phyloP scores from a whole-genome alignment of 306 rosid species.

The Vigna mungo region DNA sequence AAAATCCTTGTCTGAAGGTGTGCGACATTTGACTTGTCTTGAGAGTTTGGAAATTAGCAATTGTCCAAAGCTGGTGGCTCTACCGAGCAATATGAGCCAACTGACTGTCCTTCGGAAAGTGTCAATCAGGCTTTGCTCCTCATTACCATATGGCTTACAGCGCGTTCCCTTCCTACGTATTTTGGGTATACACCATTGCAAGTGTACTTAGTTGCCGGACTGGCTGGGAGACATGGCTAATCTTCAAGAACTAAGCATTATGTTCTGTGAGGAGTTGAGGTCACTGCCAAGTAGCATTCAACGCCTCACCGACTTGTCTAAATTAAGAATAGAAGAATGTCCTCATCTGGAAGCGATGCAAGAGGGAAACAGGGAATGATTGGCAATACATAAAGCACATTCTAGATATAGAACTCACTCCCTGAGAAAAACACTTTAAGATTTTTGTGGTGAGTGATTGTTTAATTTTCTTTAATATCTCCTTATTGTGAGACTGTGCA shows the following conservation, averaged over 20 bases:
- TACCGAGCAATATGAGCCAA: conserved; percentile 12
- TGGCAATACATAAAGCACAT: accelerated
- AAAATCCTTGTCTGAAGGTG: not conserved
- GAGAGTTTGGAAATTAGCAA: accelerated
- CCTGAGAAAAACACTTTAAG: no score
- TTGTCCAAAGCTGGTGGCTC: not conserved
- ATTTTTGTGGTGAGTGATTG: no score
- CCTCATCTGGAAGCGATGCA: no score
- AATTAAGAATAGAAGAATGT: no score
- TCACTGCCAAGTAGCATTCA: no score
- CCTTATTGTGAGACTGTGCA: no score
- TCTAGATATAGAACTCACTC: not conserved
- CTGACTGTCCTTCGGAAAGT: not conserved
- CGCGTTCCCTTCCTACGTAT: conserved; percentile 2
- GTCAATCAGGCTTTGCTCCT: no score
- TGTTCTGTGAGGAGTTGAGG: no score
- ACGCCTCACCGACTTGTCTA: no score
- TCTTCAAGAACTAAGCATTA: not conserved
- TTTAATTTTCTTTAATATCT: no score
- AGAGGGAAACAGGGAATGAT: no score
- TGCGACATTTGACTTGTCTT: not conserved
- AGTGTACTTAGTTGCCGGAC: not conserved
- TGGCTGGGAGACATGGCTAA: conserved; percentile 5
- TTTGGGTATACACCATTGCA: accelerated
- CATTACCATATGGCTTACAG: not conserved